phyloP scores from a whole-genome alignment of 371 early-diverging fungal species.

The Phascolomyces articulosus region DNA sequence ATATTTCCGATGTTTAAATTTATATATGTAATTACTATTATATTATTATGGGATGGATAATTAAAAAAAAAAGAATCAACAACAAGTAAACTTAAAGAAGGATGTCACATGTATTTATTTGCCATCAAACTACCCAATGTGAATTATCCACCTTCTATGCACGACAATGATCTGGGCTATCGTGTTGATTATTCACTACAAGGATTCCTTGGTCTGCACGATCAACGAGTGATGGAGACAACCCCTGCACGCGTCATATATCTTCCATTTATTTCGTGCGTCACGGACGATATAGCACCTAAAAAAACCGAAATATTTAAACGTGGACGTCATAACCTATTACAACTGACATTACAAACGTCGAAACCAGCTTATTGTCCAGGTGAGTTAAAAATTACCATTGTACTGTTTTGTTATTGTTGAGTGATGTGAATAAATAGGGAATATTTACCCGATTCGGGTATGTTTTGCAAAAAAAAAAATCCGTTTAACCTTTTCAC shows the following conservation, averaged over 20 bases:
- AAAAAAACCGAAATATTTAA: constrained; percentile 24
- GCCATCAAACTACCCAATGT: constrained; percentile 46
- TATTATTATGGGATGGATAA: too few species aligned
- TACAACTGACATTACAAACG: constrained; percentile 36
- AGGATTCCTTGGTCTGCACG: constrained; percentile 30
- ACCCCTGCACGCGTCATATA: constrained; percentile 34
- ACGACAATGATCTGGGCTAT: constrained; percentile 34
- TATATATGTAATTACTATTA: too few species aligned
- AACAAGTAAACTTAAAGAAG: constrained; percentile 23
- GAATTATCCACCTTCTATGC: constrained; percentile 49
- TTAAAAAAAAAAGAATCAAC: too few species aligned
- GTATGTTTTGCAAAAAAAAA: background rate
- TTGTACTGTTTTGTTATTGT: too few species aligned
- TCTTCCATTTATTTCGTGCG: constrained; percentile 39
- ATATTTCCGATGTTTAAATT: background rate
- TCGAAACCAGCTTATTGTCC: constrained; percentile 45
- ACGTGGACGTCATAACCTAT: constrained; percentile 18
- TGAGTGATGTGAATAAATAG: background rate
- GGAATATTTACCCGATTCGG: constrained; percentile 10
- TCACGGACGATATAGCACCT: background rate
- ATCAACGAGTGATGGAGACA: constrained; percentile 17
- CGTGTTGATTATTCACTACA: constrained; percentile 41
- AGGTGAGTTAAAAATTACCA: constrained; percentile 24
- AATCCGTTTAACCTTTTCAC: constrained; percentile 1
- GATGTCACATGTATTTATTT: constrained; percentile 48